Evolutionary conservation across 2,329 filamentous ascomycete genomes (phyloP), one percentile per base, ranked within the genome.

Genomic region (Cercospora sp.): DNA sequence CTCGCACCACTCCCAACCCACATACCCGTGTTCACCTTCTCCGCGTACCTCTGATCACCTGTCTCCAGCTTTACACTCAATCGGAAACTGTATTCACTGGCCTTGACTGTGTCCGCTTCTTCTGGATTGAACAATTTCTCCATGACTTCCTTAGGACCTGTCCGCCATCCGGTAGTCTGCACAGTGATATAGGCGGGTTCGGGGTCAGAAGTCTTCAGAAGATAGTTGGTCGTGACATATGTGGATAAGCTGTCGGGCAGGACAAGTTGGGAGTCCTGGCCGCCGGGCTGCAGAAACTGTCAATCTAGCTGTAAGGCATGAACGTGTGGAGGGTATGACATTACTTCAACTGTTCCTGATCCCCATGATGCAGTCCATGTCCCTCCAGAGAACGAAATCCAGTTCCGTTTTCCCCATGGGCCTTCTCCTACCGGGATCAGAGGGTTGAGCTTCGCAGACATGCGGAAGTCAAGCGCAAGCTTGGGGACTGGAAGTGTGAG

Each of bases 341-440:
- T 9, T 63, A 64, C 62, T 28, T 70, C 55, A 6, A 85, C 80
- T 63, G 84, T 81, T 28, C 84, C 84, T 72, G 84, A 84, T 12
- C 83, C 83, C 83, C 83, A 85, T 76, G 82, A 76, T 60, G 83
- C 84, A 58, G 82, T 82, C 84, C 84, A 85, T 71, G 84, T 81
- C 12, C 84, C 84, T 64, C 82, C 82, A 40, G 84, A 76, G 70
- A 84, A 84, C 40, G 81, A 82, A 55, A 85, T 80, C 84, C 84
- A 85, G 69, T 85, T 82, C 49, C 83, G 76, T 64, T 83, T 79
- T n/a, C 84, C 84, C 79, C 81, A 84, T 37, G 84, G 77, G 40
- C 80, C 80, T 21, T 77, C 76, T 3, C 84, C 84, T 16, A 85
- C 79, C 2, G 78, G 75, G 18, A 85, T 81, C 67, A 82, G 82